Conservation (phyloP, 2,329 filamentous ascomycete genomes). For the Bipolaris oryzae region DNA sequence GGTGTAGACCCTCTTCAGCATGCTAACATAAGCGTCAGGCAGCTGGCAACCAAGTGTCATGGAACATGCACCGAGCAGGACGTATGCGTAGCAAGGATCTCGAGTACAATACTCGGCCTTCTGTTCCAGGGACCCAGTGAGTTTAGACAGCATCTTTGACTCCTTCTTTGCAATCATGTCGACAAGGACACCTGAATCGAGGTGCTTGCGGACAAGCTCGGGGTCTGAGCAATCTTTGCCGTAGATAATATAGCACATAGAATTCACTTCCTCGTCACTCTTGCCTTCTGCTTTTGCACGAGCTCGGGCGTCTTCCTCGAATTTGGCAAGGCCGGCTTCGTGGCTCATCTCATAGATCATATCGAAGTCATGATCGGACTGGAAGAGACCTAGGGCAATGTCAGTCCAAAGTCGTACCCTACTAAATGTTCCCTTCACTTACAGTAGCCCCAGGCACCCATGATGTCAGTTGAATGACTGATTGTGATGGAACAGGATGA, state of each 20-base stretch:
- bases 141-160: constrained; percentile 15
- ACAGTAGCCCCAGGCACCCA: not conserved
- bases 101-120: constrained; percentile 3
- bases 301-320: constrained; percentile 17
- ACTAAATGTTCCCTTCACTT: not conserved
- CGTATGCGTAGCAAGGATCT: constrained; percentile 25
- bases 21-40: constrained; percentile 11
- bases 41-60: constrained; percentile 28
- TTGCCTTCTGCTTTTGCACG: constrained; percentile 19
- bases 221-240: constrained; percentile 13
- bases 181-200: constrained; percentile 24
- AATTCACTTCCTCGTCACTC: constrained; percentile 7
- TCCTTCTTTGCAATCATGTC: constrained; percentile 20
- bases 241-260: constrained; percentile 19
- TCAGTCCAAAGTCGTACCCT: not conserved
- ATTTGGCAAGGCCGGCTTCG: constrained; percentile 21
- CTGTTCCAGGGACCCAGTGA: constrained; percentile 7
- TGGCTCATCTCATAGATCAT: constrained; percentile 16
- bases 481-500: not conserved
- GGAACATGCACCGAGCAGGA: constrained; percentile 28
- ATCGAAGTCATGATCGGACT: constrained; percentile 30
- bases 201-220: constrained; percentile 24
- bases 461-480: not conserved
- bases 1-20: constrained; percentile 28
- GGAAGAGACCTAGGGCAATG: constrained; percentile 23